Evolutionary conservation across 768 basidiomycete genomes (phyloP).

Genomic region (Pulveroboletus sp.): DNA sequence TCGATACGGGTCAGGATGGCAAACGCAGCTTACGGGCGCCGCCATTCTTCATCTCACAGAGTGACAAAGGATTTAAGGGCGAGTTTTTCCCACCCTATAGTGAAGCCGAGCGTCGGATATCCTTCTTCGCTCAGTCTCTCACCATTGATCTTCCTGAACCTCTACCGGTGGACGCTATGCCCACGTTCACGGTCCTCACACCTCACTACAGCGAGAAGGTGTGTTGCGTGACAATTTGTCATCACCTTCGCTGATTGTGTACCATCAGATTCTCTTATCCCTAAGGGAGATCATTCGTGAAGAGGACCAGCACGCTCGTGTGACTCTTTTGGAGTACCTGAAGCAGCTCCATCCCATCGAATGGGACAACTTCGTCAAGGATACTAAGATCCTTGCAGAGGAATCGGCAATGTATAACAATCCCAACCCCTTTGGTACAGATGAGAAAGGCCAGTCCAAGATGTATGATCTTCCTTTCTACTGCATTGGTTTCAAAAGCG

Average conservation of each 20-base stretch:
- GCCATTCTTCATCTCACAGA: constrained; percentile 96
- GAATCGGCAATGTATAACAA: constrained; percentile 87
- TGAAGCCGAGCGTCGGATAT: constrained; percentile 95
- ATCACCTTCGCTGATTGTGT: constrained; percentile 1
- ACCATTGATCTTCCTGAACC: constrained; percentile 94
- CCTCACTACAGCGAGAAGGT: constrained; percentile 99
- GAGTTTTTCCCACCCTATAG: constrained; percentile 93
- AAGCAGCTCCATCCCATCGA: constrained; percentile 98
- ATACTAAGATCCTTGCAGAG: constrained; percentile 97
- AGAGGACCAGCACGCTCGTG: constrained; percentile 94
- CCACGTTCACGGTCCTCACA: constrained; percentile 96
- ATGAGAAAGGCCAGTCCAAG: constrained; percentile 81
- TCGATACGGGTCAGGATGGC: constrained; percentile 77
- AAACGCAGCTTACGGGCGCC: constrained; percentile 91
- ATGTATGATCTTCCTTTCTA: constrained; percentile 95
- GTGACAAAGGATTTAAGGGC: constrained; percentile 77
- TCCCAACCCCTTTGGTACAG: constrained; percentile 62
- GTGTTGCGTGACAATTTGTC: constrained; percentile 12
- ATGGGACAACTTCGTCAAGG: constrained; percentile 99
- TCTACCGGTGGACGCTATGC: constrained; percentile 98
- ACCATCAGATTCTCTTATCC: constrained; percentile 80
- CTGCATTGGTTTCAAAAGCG: constrained; percentile 98
- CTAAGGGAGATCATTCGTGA: constrained; percentile 98
- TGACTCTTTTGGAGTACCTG: constrained; percentile 94
- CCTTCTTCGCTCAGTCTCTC: constrained; percentile 97